Base-by-base conservation (phyloP, 1,284 basidiomycete genomes). In the Fistulinella cinereoalba region DNA sequence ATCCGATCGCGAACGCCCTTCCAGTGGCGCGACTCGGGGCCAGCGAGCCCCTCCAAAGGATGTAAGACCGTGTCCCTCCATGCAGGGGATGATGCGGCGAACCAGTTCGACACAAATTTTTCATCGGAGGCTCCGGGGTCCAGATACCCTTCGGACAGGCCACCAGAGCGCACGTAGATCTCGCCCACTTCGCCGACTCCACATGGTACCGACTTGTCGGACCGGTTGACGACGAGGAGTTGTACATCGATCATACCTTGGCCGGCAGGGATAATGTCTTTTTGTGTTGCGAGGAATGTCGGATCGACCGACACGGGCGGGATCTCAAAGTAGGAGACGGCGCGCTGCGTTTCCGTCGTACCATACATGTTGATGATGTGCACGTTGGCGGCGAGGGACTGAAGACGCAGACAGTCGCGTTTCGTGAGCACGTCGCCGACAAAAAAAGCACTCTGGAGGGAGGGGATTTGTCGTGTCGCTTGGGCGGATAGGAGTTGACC, bases 321-420 rank as follows among this genome's bases (percentile, higher is more conserved):
- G 55, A 99, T 94, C 29, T 86, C 80, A 68, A 97, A 98, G 73
- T 99, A 99, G 31, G 94, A 97, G 11, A 99, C 97, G 1, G 97
- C 97, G 41, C 97, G 88, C 68, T 99, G 97, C 4, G 97, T 99
- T 71, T 99, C 97, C 21, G 97, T 99, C 9, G 97, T 99, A 21
- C 97, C 97, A 69, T 98, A 99, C 97, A 99, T 99, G 76, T 99
- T 99, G 70, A 99, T 88, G 68, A 99, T 97, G 41, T 82, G 76
- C 12, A 96, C 94, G 60, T 99, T 97, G 27, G 85, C 73, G 1
- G 97, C 97, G 39, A 99, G 85, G 5, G 91, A 81, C 68, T 99
- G 97, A 7, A 99, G 79, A 41, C 97, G 89, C 36, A 92, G 83
- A 67, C 97, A 99, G 69, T 99, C 97, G 39, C 97, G 88, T 72